A percentile compares a stretch with the other conserved stretches of the same genome.
phyloP scores from a whole-genome alignment of 2,329 filamentous ascomycete species.

The Diaporthe ampelina region DNA sequence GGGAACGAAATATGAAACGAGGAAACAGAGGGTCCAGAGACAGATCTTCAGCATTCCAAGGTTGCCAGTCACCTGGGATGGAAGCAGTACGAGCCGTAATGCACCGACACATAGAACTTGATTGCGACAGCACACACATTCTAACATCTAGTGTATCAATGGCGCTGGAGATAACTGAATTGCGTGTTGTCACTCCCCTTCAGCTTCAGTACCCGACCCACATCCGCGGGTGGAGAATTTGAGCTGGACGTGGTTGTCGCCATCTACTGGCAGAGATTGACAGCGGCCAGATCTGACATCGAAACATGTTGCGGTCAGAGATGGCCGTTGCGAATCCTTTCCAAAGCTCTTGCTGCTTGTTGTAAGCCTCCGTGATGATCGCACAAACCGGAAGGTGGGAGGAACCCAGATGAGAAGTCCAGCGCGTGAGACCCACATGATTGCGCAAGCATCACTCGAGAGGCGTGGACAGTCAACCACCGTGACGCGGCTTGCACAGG shows the following conservation, averaged over 20 bases:
- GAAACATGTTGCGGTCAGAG: not conserved
- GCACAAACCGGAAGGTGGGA: conserved; percentile 1
- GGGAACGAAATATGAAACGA: conserved; percentile 2
- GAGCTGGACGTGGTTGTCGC: not conserved
- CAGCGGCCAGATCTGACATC: not conserved
- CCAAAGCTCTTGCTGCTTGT: not conserved
- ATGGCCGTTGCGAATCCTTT: not conserved
- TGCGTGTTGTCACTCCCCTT: not conserved
- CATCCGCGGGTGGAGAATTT: not conserved
- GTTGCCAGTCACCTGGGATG: not conserved
- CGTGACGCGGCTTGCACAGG: conserved; percentile 6
- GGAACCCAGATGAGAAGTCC: not conserved
- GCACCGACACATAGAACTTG: not conserved
- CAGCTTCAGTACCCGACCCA: not conserved
- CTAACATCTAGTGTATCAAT: not conserved
- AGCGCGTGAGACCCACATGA: conserved; percentile 16
- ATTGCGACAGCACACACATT: not conserved
- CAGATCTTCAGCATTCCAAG: not conserved
- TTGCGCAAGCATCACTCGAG: conserved; percentile 24
- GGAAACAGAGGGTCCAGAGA: not conserved
- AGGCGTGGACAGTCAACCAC: not conserved
- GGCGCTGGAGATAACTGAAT: not conserved
- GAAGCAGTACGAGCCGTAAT: not conserved
- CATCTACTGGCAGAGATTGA: conserved; percentile 1
- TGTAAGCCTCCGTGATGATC: not conserved